Evolutionary conservation across 73 alveolate species (phyloP).

Genomic region (Paramecium octaurelia): DNA sequence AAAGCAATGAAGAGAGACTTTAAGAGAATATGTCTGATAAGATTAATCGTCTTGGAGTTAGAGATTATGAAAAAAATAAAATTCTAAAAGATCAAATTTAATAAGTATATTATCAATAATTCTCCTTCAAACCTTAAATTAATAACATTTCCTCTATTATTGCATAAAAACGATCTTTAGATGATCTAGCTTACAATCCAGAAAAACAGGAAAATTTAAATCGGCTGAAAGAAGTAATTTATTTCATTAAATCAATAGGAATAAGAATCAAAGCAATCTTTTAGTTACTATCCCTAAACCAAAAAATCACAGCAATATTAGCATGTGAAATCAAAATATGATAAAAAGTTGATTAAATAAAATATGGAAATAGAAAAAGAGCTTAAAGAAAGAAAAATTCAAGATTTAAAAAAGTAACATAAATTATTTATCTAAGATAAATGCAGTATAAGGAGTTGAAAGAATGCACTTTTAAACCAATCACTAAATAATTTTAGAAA

Average conservation of each 20-base stretch:
- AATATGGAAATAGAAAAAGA: constrained; percentile 49
- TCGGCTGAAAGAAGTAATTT: constrained; percentile 17
- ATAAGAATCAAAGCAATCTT: constrained; percentile 24
- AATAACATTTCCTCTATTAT: constrained; percentile 41
- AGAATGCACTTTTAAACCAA: constrained; percentile 61
- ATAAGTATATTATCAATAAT: constrained; percentile 47
- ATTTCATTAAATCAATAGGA: not conserved
- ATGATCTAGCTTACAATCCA: constrained; percentile 47
- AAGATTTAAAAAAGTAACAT: constrained; percentile 45
- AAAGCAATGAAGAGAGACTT: constrained; percentile 58
- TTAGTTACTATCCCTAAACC: constrained; percentile 34
- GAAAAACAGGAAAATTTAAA: constrained; percentile 42
- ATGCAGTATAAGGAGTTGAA: constrained; percentile 51
- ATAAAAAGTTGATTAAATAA: not conserved
- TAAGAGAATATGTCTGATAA: constrained; percentile 32
- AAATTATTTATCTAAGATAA: not conserved
- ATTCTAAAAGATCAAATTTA: constrained; percentile 36
- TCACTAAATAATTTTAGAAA: not conserved
- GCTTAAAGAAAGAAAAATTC: constrained; percentile 37
- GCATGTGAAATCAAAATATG: constrained; percentile 54
- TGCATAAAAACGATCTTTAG: constrained; percentile 53
- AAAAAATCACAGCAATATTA: constrained; percentile 21
- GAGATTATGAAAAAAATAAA: constrained; percentile 49
- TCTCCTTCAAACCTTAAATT: constrained; percentile 45
- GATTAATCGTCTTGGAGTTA: constrained; percentile 20